Base-by-base conservation (phyloP, 2,329 filamentous ascomycete species). In the Colletotrichum aenigma region DNA sequence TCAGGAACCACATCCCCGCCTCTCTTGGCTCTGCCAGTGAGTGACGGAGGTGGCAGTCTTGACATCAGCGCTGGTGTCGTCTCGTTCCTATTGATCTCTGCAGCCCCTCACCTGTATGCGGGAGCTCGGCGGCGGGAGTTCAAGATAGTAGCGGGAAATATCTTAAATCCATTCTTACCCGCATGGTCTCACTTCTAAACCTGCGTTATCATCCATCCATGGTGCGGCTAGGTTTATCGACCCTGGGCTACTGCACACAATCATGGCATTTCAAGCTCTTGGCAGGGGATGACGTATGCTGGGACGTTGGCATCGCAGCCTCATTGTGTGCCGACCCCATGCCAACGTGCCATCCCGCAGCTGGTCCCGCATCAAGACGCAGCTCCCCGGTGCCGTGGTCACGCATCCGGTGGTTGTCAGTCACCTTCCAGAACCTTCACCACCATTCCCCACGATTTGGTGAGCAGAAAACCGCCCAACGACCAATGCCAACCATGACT, bases 1-100 rank as follows among this genome's bases (percentile, higher is more conserved):
- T 75, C 71, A 74, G 71, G 60, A 71, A 76, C 71, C 60, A 55
- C 52, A 75, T 74, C 52, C 66, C 60, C 24, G 52, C 52, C 38
- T 10, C 21, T 52, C 34, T 65, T 69, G 70, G 60, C 65, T 60
- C 16, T 26, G 52, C 62, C 34, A 65, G 34, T 32, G 70, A 55
- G 34, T 32, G 70, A 55, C 65, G 65, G 36, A 69, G 21, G 60
- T 74, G 58, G 43, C 70, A 69, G 62, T 68, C 56, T 15, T 55
- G 32, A 65, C 34, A 26, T 58, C 34, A 21, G 30, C n/a, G 58
- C 65, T 38, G 52, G 52, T 52, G 21, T 67, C 62, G 16, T 16
- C 65, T 38, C 30, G 55, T 62, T 58, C n/a, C 32, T 66, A 32
- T 24, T 56, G 69, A 67, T 72, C 62, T 8, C 62, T 26, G 32